A percentile compares a stretch with the other conserved stretches of the same genome.
Conservation (phyloP, 306 rosid species). For the Quillaja saponaria region DNA sequence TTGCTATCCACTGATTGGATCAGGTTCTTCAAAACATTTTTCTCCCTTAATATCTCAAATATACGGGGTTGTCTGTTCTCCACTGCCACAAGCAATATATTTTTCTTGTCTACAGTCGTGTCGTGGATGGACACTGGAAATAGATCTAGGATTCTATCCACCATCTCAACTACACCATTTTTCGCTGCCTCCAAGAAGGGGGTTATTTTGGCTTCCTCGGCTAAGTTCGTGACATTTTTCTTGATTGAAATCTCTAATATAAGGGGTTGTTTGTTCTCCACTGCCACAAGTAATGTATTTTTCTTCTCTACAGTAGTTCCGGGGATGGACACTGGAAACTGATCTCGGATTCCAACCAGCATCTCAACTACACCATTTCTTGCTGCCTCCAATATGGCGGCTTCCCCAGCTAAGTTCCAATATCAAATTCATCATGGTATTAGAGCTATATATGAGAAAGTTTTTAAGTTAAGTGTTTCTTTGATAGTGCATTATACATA, state of each 20-base stretch:
- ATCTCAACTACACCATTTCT: conserved; percentile 3
- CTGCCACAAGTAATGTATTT: conserved; percentile 15
- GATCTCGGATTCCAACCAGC: not conserved
- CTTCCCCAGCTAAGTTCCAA: not conserved
- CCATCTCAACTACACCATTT: conserved; percentile 10
- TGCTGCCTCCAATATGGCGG: not conserved
- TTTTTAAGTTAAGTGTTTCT: too few species aligned
- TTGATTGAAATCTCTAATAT: not conserved
- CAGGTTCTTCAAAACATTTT: conserved; percentile 21
- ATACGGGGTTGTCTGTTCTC: not conserved
- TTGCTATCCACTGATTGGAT: not conserved
- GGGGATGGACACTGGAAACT: not conserved
- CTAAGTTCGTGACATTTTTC: not conserved
- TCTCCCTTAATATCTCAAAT: not conserved
- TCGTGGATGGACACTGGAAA: conserved; percentile 11
- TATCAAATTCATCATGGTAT: too few species aligned
- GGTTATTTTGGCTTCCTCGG: not conserved
- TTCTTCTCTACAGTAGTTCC: not conserved
- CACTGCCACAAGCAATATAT: conserved; percentile 11
- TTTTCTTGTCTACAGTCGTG: not conserved
- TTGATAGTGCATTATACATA: too few species aligned
- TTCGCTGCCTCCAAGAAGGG: not conserved
- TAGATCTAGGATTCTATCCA: not conserved
- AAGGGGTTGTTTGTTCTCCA: not conserved
- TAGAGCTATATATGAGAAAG: too few species aligned